Evolutionary conservation across 208 protist genomes (phyloP), one percentile per base, ranked within the genome.

Genomic region (Crithidia mellificae): DNA sequence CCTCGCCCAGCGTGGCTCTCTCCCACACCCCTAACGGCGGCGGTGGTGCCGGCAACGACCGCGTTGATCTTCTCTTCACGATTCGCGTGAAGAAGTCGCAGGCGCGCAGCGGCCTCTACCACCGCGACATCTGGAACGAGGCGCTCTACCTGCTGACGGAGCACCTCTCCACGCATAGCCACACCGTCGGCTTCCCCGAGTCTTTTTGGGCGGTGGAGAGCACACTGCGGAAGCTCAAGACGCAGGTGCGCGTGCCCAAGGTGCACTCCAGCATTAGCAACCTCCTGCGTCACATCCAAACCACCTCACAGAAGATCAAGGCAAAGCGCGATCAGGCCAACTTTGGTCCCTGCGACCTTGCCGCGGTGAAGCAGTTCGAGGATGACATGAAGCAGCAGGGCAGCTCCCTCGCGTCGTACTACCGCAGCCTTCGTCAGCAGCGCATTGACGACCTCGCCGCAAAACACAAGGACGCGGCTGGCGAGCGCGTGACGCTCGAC

Each of bases 151-250:
- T 94, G 19, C 83, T 95, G 30, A 94, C 90, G 44, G 90, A 96
- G 77, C 91, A 96, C 62, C 66, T 96, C 41, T 75, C 89, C 29
- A 91, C 84, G 17, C 88, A 95, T 72, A 88, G 85, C 53, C 77
- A 94, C 82, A 89, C 84, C 41, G 59, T 98, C 46, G 92, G 93
- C 41, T 98, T 98, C 77, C 92, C 96, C n/a, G 94, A 98, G 82
- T 72, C 93, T 43, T 92, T 96, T 70, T 95, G 91, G 80, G 81
- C 90, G 6, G 84, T 95, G 25, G 85, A 93, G 39, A 80, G 78
- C 63, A 94, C 91, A 19, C 77, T 98, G 43, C 91, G 87, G 68
- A 91, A 92, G 59, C 79, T 97, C 29, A 78, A 79, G 56, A 68
- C 80, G 19, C 87, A 96, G 57, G 85, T 96, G 30, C 92, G 92